Percentiles rank a stretch among this genome's conserved stretches.
Evolutionary conservation across 495 filamentous ascomycete genomes (phyloP).

Genomic region (Massariosphaeria phaeospora): DNA sequence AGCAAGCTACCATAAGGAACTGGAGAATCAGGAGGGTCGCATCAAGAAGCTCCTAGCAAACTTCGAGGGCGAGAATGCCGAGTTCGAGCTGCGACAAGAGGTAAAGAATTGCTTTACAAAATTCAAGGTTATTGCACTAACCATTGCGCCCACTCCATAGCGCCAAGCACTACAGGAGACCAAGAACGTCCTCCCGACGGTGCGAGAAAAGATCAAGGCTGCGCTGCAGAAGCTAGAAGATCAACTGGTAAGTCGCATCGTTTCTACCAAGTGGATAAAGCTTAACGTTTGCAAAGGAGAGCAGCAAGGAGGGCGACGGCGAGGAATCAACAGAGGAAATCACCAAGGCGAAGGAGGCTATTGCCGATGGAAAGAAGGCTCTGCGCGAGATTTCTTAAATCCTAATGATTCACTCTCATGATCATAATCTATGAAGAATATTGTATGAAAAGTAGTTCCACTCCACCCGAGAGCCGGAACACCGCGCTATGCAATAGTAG

Average conservation of each 20-base stretch:
- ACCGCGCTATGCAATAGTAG: conserved; percentile 22
- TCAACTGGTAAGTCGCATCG: conserved; percentile 55
- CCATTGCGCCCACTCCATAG: no score
- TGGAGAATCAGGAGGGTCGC: conserved; percentile 62
- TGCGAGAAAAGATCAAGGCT: conserved; percentile 60
- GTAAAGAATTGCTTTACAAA: conserved; percentile 45
- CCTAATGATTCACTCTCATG: no score
- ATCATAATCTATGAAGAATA: neutral
- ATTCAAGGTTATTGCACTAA: neutral
- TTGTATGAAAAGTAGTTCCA: no score
- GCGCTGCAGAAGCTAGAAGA: conserved; percentile 66
- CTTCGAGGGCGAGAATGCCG: conserved; percentile 45
- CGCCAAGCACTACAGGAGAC: conserved; percentile 74
- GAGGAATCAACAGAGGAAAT: conserved; percentile 36
- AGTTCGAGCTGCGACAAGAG: conserved; percentile 76
- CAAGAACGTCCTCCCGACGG: conserved; percentile 64
- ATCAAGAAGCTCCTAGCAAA: conserved; percentile 59
- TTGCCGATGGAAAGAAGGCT: conserved; percentile 35
- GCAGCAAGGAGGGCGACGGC: conserved; percentile 37
- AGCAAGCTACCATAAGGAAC: conserved; percentile 79
- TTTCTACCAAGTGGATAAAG: neutral
- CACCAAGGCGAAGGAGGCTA: conserved; percentile 41
- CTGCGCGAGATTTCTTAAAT: conserved; percentile 34
- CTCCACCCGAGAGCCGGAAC: neutral
- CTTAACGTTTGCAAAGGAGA: conserved; percentile 30